These are phyloP conservation scores for Suhomyces chickasaworum DNA, from an alignment of 1,139 yeast genomes.

Conservation along the genomic window DNA sequence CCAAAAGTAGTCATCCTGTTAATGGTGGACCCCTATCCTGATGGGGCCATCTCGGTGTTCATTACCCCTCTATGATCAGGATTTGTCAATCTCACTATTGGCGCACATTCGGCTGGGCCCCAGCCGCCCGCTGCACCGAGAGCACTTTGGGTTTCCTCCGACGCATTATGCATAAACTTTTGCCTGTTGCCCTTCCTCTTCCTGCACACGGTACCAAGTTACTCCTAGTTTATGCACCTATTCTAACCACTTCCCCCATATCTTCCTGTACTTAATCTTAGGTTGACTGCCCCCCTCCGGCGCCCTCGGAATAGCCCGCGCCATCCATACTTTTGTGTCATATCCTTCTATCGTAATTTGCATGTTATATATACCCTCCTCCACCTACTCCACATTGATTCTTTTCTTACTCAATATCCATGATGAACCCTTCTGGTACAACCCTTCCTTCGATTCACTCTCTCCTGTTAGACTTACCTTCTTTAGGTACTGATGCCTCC, in stretches of 20 bases:
- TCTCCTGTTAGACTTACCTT: constrained; percentile 31
- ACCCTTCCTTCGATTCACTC: constrained; percentile 34
- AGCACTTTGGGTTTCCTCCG: constrained; percentile 1
- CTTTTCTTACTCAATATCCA: constrained; percentile 1
- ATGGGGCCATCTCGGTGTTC: constrained; percentile 1
- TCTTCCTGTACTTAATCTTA: not conserved
- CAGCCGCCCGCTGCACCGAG: constrained; percentile 6
- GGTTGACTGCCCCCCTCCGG: constrained; percentile 3
- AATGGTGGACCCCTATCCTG: not conserved
- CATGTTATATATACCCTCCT: constrained; percentile 6
- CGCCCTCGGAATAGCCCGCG: constrained; percentile 10
- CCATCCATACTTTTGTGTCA: constrained; percentile 9
- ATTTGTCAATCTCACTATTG: not conserved
- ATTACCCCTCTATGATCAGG: not conserved
- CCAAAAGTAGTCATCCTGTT: not conserved
- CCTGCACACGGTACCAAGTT: not conserved
- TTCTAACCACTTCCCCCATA: not conserved
- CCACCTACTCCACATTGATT: constrained; percentile 6
- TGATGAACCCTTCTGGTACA: constrained; percentile 14
- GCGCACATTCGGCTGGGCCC: constrained; percentile 3
- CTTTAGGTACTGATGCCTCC: constrained; percentile 11
- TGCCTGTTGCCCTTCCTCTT: not conserved
- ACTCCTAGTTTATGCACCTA: not conserved
- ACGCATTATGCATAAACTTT: not conserved
- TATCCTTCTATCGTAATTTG: constrained; percentile 9